A percentile compares a stretch with the other conserved stretches of the same genome.
phyloP scores from a whole-genome alignment of 164 flowering plant genomes.

The Santalum album region DNA sequence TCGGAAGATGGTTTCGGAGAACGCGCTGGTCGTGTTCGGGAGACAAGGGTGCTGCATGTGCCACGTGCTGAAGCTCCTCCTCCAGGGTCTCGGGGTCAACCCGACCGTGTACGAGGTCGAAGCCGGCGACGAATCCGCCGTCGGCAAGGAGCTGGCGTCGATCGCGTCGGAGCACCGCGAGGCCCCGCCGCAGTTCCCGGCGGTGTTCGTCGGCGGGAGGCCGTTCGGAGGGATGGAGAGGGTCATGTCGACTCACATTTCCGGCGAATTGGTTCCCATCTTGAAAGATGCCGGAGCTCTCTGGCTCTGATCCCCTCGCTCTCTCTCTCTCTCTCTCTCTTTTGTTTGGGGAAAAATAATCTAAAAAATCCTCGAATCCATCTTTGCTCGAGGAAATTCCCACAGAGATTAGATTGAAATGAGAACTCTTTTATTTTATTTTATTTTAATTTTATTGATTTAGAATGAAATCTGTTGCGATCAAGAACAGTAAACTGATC shows the following conservation, averaged over 20 bases:
- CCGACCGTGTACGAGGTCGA: constrained; percentile 21
- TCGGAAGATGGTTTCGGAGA: constrained; percentile 12
- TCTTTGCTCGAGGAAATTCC: no score
- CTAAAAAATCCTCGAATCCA: no score
- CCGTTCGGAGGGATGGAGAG: constrained; percentile 44
- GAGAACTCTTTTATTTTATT: no score
- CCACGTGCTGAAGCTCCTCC: constrained; percentile 26
- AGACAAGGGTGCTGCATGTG: constrained; percentile 33
- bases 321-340: no score
- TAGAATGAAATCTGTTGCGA: no score
- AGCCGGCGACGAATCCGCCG: constrained; percentile 8
- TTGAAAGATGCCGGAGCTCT: constrained; percentile 41
- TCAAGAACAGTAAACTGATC: no score
- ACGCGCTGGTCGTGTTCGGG: constrained; percentile 24
- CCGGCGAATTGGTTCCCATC: constrained; percentile 45
- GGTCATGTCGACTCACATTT: constrained; percentile 43
- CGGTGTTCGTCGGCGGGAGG: constrained; percentile 44
- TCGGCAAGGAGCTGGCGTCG: constrained; percentile 7
- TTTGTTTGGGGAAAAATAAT: no score
- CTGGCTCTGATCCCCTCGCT: constrained; percentile 39
- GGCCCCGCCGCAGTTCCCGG: constrained; percentile 23
- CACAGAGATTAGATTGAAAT: no score
- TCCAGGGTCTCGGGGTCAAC: constrained; percentile 24
- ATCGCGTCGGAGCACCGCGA: background rate
- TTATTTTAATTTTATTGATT: no score